Conservation (phyloP, 2,329 filamentous ascomycete species). For the Verticillium klebahnii region DNA sequence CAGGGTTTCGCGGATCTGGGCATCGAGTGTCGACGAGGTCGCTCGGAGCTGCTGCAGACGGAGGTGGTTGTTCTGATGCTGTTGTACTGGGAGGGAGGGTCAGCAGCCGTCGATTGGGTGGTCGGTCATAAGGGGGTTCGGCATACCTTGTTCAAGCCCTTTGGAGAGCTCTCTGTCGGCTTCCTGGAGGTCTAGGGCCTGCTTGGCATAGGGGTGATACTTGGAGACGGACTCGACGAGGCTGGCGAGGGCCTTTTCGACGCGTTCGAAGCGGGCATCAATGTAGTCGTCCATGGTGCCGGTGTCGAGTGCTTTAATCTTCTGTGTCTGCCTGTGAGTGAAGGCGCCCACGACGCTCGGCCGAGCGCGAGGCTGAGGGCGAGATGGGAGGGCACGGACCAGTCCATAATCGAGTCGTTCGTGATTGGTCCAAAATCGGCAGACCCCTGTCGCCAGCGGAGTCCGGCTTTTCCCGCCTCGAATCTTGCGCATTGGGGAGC, state of each 20-base stretch:
- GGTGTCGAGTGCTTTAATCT: neutral
- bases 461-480: conserved; percentile 14
- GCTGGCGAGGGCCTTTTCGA: conserved; percentile 61
- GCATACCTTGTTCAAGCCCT: conserved; percentile 60
- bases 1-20: conserved; percentile 67
- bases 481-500: conserved; percentile 12
- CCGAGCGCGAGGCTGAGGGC: conserved; percentile 1
- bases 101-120: neutral
- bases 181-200: conserved; percentile 63
- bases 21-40: conserved; percentile 60
- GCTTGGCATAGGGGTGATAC: conserved; percentile 68
- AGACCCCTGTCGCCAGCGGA: conserved; percentile 5
- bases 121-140: neutral
- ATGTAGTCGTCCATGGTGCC: conserved; percentile 56
- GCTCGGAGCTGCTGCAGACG: conserved; percentile 66
- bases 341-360: neutral
- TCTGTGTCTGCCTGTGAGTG: too few relatives aligned
- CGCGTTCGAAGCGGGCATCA: conserved; percentile 58
- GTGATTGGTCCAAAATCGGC: conserved; percentile 6
- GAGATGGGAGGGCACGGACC: neutral
- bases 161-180: conserved; percentile 65
- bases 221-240: conserved; percentile 77
- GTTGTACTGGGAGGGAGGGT: conserved; percentile 48
- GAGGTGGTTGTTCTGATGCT: conserved; percentile 69
- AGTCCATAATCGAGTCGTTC: neutral